Evolutionary conservation across 2,329 filamentous ascomycete genomes (phyloP), one percentile per base, ranked within the genome.

Genomic region (Pseudogymnoascus sp.): DNA sequence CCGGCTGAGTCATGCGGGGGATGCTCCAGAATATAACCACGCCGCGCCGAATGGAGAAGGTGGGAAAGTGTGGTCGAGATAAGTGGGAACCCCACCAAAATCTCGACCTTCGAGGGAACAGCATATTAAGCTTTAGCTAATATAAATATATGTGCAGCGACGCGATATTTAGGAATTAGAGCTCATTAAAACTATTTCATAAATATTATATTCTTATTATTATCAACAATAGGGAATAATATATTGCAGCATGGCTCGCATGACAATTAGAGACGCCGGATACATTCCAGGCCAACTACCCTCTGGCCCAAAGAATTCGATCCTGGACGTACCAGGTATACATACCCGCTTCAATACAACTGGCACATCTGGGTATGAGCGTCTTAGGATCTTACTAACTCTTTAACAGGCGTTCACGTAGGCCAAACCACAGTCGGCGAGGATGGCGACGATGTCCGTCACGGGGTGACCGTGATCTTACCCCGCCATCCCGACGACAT

Each of bases 391-490:
- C 21, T 41, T 7, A 41, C 21, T 39, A 8, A 35, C 35, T 36
- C 29, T 33, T 17, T 13, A 27, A 12, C 17, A 71, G 70, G 69
- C 15, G 68, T 72, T n/a, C 63, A 65, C 31, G 66, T 72, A 6
- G 69, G 69, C 17, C 70, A 72, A 67, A 64, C 66, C 9, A 72
- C 70, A 0, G 41, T 71, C 8, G 69, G 69, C 12, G 58, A 69
- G 48, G 68, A 71, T 63, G 65, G 67, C 21, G 64, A 68, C 8
- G 65, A 68, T 39, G 66, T 68, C 8, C 63, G 65, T 9, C 67
- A 69, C 33, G 70, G 70, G 5, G 69, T 71, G 12, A 72, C 70
- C 12, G 63, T 71, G 5, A 71, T 72, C 39, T 63, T 72, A 2
- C 70, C 70, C 7, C 68, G 70, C 17, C 62, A 66, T 29, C 66